These are phyloP conservation scores for Isochrysis galbana DNA, from an alignment of 78 protist genomes.

Conservation along the genomic window DNA sequence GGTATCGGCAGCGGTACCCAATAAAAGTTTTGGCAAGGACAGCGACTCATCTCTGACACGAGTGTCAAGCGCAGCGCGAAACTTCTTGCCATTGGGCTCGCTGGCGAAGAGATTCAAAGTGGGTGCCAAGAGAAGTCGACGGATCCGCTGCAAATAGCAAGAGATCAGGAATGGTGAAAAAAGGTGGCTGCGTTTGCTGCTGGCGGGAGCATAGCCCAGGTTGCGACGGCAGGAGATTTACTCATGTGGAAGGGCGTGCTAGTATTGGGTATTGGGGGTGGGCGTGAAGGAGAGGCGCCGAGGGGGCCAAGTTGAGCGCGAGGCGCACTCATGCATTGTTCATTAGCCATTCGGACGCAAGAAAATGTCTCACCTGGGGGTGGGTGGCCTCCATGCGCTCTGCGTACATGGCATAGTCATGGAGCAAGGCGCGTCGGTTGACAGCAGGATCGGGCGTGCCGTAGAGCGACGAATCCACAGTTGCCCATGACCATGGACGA, in stretches of 20 bases:
- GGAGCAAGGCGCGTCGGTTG: neutral
- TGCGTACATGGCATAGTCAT: neutral
- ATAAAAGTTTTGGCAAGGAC: neutral
- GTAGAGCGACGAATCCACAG: neutral
- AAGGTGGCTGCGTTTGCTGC: too few relatives aligned
- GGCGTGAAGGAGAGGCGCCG: too few relatives aligned
- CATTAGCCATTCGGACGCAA: too few relatives aligned
- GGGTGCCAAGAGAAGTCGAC: neutral
- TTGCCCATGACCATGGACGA: neutral
- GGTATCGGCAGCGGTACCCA: neutral
- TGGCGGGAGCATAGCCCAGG: too few relatives aligned
- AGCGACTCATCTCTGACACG: neutral
- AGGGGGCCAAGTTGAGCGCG: too few relatives aligned
- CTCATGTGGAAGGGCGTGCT: too few relatives aligned
- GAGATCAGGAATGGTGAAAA: too few relatives aligned
- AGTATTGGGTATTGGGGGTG: too few relatives aligned
- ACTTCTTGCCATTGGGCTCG: constrained; percentile 1
- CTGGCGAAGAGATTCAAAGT: neutral
- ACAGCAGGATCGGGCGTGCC: neutral
- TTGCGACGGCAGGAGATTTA: too few relatives aligned
- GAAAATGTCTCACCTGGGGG: too few relatives aligned
- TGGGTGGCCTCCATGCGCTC: neutral
- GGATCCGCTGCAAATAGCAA: too few relatives aligned
- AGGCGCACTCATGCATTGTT: too few relatives aligned
- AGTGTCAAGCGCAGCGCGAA: neutral